These are phyloP conservation scores for Thalassiosira livingstoniorum DNA, from an alignment of 352 stramenopile species.

Conservation along the genomic window DNA sequence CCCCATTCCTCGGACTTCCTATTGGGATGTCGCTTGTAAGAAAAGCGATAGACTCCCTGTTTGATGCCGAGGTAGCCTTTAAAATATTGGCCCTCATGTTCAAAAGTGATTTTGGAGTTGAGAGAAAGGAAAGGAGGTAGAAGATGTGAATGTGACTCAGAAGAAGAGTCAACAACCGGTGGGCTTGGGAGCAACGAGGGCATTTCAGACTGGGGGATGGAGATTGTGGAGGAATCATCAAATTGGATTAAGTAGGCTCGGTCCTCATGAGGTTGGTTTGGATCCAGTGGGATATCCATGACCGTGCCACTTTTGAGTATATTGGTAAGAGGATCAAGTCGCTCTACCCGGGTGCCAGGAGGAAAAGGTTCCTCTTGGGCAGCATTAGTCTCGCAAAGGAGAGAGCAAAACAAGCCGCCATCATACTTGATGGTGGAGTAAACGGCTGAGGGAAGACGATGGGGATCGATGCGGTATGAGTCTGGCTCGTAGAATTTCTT, in stretches of 20 bases:
- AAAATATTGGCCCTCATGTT: conserved; percentile 13
- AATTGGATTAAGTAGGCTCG: background rate
- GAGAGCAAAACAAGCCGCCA: conserved; percentile 21
- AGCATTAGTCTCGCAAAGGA: conserved; percentile 6
- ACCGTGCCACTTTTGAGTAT: conserved; percentile 6
- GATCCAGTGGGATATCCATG: background rate
- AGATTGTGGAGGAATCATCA: background rate
- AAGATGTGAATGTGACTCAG: background rate
- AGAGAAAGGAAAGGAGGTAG: background rate
- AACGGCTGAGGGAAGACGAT: background rate
- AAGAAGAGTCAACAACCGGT: background rate
- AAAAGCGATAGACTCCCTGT: background rate
- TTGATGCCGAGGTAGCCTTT: conserved; percentile 14
- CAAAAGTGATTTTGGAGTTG: conserved; percentile 17
- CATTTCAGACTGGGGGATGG: background rate
- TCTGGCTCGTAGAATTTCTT: conserved; percentile 17
- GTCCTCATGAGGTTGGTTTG: background rate
- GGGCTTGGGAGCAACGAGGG: background rate
- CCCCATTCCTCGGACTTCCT: conserved; percentile 1
- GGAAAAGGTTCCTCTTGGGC: conserved; percentile 17
- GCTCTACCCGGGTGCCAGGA: conserved; percentile 6
- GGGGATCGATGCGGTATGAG: conserved; percentile 11
- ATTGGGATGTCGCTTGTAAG: background rate
- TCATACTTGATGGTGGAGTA: conserved; percentile 14
- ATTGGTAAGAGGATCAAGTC: background rate